phyloP scores from a whole-genome alignment of 768 basidiomycete genomes.

The Lactifluus piperatus region DNA sequence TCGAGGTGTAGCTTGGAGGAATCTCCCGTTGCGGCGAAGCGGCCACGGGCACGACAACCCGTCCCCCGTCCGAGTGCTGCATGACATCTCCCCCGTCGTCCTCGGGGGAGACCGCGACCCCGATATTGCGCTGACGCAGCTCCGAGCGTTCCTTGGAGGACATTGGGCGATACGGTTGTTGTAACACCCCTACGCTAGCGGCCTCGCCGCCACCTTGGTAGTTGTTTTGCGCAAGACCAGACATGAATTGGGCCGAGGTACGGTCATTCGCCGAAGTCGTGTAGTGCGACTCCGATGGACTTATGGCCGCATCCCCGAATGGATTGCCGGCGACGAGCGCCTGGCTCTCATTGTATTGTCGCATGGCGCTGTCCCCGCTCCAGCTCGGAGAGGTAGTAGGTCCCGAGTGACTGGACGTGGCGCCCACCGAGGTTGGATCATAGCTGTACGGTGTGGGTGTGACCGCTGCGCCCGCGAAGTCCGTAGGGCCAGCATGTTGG shows the following conservation, averaged over 20 bases:
- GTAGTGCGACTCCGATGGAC: conserved; percentile 19
- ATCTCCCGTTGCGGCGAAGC: conserved; percentile 21
- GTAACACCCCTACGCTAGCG: conserved; percentile 1
- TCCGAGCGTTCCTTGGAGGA: conserved; percentile 26
- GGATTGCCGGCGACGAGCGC: conserved; percentile 21
- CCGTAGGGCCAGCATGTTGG: conserved; percentile 21
- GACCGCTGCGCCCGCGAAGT: conserved; percentile 13
- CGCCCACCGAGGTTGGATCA: conserved; percentile 21
- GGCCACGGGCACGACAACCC: conserved; percentile 1
- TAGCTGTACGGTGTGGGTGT: conserved; percentile 18
- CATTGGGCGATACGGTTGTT: conserved; percentile 14
- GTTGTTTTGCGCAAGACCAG: background rate
- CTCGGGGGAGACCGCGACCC: conserved; percentile 20
- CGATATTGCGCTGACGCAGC: conserved; percentile 15
- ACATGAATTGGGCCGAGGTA: background rate
- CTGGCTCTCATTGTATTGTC: conserved; percentile 21
- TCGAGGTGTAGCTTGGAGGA: conserved; percentile 28
- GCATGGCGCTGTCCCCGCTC: conserved; percentile 20
- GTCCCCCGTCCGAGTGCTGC: conserved; percentile 27
- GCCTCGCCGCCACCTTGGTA: background rate
- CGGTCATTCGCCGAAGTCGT: conserved; percentile 7
- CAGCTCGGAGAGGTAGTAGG: background rate
- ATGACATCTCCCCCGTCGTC: conserved; percentile 16
- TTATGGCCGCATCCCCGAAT: conserved; percentile 13
- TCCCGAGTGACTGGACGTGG: conserved; percentile 10